Percentiles rank a stretch among this genome's conserved stretches.
phyloP scores from a whole-genome alignment of 108 stramenopile species.

The Licmophora abbreviata region DNA sequence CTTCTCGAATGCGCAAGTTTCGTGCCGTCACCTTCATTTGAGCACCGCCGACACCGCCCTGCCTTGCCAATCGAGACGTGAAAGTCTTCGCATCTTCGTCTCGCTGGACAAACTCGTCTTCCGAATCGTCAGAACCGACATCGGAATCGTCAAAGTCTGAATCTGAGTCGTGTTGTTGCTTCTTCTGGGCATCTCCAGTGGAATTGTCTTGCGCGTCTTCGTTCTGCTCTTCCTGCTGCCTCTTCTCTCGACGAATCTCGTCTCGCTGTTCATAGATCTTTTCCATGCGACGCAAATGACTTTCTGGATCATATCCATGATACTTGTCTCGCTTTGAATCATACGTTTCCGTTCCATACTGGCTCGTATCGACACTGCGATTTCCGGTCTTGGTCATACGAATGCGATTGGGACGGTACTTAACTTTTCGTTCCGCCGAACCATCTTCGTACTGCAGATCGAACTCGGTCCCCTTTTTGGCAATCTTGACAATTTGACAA shows the following conservation, averaged over 20 bases:
- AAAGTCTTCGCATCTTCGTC: conserved; percentile 83
- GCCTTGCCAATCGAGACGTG: conserved; percentile 89
- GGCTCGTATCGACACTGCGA: conserved; percentile 29
- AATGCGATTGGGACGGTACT: conserved; percentile 55
- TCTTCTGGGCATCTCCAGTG: conserved; percentile 3
- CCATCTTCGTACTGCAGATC: conserved; percentile 82
- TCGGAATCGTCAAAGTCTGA: conserved; percentile 79
- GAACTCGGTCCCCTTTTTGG: conserved; percentile 50
- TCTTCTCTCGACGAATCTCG: conserved; percentile 44
- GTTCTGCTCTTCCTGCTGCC: conserved; percentile 32
- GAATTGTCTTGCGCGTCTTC: conserved; percentile 24
- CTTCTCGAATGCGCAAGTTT: conserved; percentile 98
- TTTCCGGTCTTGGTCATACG: conserved; percentile 80
- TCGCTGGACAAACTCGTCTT: conserved; percentile 73
- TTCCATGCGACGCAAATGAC: conserved; percentile 49
- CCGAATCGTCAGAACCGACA: conserved; percentile 56
- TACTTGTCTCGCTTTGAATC: conserved; percentile 89
- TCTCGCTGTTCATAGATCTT: conserved; percentile 56
- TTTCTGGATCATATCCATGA: conserved; percentile 77
- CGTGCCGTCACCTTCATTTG: conserved; percentile 98
- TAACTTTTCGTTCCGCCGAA: conserved; percentile 57
- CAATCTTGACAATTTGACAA: conserved; percentile 68
- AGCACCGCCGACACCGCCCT: conserved; percentile 96
- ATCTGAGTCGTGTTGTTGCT: conserved; percentile 40
- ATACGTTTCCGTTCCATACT: conserved; percentile 74